phyloP scores from a whole-genome alignment of 2,329 filamentous ascomycete species.

The Metarhizium album region DNA sequence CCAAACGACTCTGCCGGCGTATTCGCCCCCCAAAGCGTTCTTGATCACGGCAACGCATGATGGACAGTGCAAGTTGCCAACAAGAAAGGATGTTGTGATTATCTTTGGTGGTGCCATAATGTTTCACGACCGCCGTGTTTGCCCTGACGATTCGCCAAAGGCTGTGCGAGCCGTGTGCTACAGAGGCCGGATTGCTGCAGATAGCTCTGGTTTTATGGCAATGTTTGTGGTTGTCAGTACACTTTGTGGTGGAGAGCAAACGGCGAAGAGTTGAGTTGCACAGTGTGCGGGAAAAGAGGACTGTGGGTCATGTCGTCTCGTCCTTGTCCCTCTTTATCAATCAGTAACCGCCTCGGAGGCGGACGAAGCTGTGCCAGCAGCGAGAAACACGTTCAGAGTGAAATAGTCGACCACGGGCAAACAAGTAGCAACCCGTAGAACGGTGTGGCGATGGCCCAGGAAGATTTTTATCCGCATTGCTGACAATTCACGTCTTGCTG shows the following conservation, averaged over 20 bases:
- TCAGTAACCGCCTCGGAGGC: not conserved
- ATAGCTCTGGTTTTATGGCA: not conserved
- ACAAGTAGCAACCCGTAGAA: not conserved
- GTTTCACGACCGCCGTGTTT: constrained; percentile 3
- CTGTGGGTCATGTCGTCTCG: not conserved
- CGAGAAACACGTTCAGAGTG: not conserved
- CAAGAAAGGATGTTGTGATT: constrained; percentile 49
- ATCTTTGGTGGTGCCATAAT: constrained; percentile 19
- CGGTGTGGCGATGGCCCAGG: not conserved
- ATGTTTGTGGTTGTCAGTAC: constrained; percentile 2
- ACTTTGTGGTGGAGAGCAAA: not conserved
- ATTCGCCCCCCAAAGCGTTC: constrained; percentile 39
- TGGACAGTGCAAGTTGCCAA: constrained; percentile 69
- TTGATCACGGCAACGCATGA: constrained; percentile 61
- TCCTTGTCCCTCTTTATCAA: not conserved
- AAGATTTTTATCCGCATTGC: not conserved
- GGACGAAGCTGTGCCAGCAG: not conserved
- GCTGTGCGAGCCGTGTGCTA: not conserved
- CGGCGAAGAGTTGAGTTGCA: not conserved
- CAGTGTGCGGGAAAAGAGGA: not conserved
- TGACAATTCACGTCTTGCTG: not conserved
- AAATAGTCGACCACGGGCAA: not conserved
- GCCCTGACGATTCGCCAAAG: constrained; percentile 1
- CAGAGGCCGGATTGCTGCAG: not conserved
- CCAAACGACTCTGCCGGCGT: constrained; percentile 36